Conservation (phyloP, 164 flowering plant genomes). For the grape (Vitis vinifera) region DNA sequence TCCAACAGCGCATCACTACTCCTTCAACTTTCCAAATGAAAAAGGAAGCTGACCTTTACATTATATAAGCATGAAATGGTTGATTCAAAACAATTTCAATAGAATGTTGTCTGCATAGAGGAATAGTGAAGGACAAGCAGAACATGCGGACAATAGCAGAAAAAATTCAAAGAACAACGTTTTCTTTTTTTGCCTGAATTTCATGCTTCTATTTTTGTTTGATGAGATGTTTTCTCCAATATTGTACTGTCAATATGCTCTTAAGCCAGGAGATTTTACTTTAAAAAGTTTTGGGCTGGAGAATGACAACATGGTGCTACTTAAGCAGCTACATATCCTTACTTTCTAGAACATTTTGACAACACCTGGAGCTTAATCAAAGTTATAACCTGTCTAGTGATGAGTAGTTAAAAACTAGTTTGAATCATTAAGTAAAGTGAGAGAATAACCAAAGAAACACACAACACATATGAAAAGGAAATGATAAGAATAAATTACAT, state of each 20-base stretch:
- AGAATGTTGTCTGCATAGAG: no score
- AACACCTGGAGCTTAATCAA: neutral
- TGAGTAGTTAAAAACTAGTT: neutral
- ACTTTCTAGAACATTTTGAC: neutral
- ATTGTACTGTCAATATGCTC: neutral
- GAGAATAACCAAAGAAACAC: neutral
- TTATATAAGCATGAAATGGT: no score
- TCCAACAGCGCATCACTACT: no score
- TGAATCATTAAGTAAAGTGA: neutral
- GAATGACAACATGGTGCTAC: neutral
- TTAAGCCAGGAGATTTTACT: neutral
- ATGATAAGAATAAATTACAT: slow-evolving; percentile 45
- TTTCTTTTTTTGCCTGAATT: neutral
- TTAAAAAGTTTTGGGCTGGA: neutral
- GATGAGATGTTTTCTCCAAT: neutral
- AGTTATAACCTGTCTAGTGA: neutral
- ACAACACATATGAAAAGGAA: neutral
- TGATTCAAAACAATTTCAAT: no score
- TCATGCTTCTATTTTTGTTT: neutral
- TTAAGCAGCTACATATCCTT: neutral
- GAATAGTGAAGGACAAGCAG: neutral
- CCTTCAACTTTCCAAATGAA: no score
- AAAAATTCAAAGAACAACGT: neutral
- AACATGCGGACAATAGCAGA: neutral
- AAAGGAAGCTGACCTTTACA: no score